Conservation (phyloP, 2,329 filamentous ascomycete genomes). For the Phaeophleospora eucalypticola region DNA sequence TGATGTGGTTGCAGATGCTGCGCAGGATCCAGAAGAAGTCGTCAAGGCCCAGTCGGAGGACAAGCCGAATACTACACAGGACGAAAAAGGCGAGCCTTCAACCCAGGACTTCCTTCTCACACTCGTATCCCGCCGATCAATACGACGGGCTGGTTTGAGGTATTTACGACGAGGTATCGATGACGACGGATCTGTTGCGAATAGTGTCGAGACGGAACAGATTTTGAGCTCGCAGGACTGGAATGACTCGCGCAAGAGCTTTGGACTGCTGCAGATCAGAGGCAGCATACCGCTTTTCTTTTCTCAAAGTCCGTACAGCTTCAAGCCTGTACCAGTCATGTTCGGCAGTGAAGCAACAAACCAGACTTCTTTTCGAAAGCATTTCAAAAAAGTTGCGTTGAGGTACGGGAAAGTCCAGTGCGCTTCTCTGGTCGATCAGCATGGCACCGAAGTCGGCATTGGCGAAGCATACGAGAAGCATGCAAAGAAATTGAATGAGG, state of each 20-base stretch:
- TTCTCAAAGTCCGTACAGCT: constrained; percentile 86
- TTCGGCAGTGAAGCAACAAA: constrained; percentile 80
- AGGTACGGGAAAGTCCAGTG: constrained; percentile 74
- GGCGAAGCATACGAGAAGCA: constrained; percentile 72
- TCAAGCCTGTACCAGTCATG: constrained; percentile 79
- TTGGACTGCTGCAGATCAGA: constrained; percentile 82
- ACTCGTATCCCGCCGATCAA: constrained; percentile 82
- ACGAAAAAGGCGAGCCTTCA: constrained; percentile 10
- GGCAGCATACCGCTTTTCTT: constrained; percentile 95
- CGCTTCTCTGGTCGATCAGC: constrained; percentile 83
- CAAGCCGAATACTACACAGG: no score
- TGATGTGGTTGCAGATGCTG: constrained; percentile 25
- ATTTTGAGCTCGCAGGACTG: constrained; percentile 71
- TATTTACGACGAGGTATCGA: constrained; percentile 89
- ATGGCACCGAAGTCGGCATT: constrained; percentile 73
- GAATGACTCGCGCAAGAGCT: constrained; percentile 58
- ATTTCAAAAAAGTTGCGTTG: constrained; percentile 66
- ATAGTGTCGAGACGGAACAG: constrained; percentile 92
- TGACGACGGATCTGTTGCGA: constrained; percentile 82
- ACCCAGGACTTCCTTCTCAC: constrained; percentile 68
- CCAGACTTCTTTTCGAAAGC: constrained; percentile 69
- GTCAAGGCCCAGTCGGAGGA: constrained; percentile 7
- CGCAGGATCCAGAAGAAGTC: constrained; percentile 18
- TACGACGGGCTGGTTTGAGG: constrained; percentile 78
- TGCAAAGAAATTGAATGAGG: constrained; percentile 62